Conservation (phyloP, 2,329 filamentous ascomycete genomes). For the Arthrobotrys iridis region DNA sequence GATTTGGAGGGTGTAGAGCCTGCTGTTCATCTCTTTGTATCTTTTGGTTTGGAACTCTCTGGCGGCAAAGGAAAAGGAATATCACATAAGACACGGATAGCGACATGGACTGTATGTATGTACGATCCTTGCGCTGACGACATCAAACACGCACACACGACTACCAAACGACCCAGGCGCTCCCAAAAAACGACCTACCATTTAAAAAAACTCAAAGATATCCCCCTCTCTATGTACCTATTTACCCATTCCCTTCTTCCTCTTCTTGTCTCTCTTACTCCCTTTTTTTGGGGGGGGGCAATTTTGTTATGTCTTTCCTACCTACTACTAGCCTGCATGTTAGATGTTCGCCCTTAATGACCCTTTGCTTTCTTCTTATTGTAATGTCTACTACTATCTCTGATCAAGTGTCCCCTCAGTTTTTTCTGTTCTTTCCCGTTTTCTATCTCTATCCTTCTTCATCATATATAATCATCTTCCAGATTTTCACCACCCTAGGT, state of each 20-base stretch:
- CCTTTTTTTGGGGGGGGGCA: no score
- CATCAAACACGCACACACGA: background rate
- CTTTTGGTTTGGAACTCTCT: background rate
- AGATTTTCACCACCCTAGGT: no score
- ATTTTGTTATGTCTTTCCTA: background rate
- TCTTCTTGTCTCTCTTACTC: constrained; percentile 1
- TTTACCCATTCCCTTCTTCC: background rate
- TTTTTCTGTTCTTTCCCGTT: background rate
- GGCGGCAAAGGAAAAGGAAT: background rate
- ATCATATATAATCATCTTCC: background rate
- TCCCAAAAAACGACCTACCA: constrained; percentile 1
- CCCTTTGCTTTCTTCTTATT: background rate
- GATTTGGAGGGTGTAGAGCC: no score
- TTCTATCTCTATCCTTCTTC: background rate
- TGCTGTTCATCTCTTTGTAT: background rate
- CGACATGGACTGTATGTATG: no score
- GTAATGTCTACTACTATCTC: constrained; percentile 13
- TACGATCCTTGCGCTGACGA: background rate
- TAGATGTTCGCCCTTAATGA: constrained; percentile 36
- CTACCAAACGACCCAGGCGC: background rate
- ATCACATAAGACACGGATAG: background rate
- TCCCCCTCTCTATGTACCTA: constrained; percentile 18
- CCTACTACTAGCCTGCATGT: constrained; percentile 34
- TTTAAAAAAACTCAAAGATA: background rate
- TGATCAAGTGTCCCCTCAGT: background rate